Percentiles rank a stretch among this genome's conserved stretches.
phyloP scores from a whole-genome alignment of 1,284 basidiomycete species.

The Ceratobasidium sp. region DNA sequence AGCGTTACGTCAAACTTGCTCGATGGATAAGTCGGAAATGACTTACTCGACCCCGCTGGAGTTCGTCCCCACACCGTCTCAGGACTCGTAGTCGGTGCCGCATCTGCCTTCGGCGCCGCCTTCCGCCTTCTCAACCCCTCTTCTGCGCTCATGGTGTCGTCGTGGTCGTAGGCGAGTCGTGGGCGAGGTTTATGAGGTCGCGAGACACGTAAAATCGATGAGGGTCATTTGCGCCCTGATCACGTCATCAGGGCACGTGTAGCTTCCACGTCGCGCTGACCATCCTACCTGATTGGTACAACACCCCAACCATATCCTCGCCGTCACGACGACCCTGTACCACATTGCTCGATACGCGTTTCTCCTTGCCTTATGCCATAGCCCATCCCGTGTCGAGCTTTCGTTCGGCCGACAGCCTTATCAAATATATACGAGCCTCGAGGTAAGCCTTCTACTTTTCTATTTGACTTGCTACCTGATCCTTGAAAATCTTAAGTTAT shows the following conservation, averaged over 20 bases:
- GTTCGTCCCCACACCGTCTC: conserved; percentile 37
- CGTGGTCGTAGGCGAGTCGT: not conserved
- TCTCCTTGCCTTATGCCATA: not conserved
- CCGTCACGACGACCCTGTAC: not conserved
- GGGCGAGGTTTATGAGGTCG: not conserved
- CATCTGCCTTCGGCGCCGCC: conserved; percentile 1
- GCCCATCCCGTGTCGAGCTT: not conserved
- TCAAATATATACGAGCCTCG: no score
- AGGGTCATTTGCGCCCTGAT: not conserved
- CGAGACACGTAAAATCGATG: conserved; percentile 25
- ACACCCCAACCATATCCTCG: not conserved
- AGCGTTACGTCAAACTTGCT: conserved; percentile 9
- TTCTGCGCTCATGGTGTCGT: conserved; percentile 25
- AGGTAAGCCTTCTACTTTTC: no score
- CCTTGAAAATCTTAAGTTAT: no score
- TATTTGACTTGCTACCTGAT: no score
- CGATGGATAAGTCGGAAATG: not conserved
- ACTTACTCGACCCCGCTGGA: conserved; percentile 30
- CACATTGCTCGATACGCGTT: conserved; percentile 2
- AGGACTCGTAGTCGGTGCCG: not conserved
- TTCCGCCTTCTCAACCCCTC: conserved; percentile 23
- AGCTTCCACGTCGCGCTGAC: not conserved
- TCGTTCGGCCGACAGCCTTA: not conserved
- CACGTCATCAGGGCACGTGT: conserved; percentile 30
- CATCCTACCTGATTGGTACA: not conserved